These are phyloP conservation scores for Citrus glauca DNA, from an alignment of 345 rosid species.

Conservation along the genomic window DNA sequence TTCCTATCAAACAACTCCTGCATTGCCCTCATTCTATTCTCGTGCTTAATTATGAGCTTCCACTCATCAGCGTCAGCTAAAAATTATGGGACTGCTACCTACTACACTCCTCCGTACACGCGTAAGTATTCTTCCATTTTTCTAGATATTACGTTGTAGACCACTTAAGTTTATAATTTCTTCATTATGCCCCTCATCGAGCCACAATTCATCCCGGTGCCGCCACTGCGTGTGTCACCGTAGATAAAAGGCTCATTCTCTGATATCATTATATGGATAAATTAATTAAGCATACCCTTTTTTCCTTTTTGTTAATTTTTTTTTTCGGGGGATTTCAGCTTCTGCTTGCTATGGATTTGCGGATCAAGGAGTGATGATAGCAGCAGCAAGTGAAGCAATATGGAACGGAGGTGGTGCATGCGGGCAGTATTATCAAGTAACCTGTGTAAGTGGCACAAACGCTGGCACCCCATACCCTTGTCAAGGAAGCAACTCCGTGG, in stretches of 20 bases:
- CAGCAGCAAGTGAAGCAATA: conserved; percentile 12
- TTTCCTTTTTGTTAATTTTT: background rate
- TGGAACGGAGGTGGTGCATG: conserved; percentile 1
- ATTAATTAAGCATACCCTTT: no score
- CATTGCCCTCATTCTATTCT: background rate
- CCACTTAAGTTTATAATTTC: no score
- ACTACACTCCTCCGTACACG: background rate
- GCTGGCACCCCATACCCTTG: conserved; percentile 4
- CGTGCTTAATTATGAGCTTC: background rate
- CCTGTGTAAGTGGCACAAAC: conserved; percentile 13
- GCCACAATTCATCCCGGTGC: no score
- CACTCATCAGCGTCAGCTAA: background rate
- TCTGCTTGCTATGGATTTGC: conserved; percentile 19
- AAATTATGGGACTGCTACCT: background rate
- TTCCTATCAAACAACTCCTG: background rate
- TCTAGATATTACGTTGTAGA: no score
- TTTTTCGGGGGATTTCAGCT: background rate
- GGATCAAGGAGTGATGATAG: conserved; percentile 17
- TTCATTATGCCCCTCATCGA: no score
- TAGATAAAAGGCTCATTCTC: no score
- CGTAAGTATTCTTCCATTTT: background rate
- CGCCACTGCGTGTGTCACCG: no score
- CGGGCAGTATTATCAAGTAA: conserved; percentile 18
- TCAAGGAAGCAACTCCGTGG: background rate
- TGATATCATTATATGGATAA: no score